phyloP scores from a whole-genome alignment of 495 filamentous ascomycete genomes.

The Xanthoparmelia taractica region DNA sequence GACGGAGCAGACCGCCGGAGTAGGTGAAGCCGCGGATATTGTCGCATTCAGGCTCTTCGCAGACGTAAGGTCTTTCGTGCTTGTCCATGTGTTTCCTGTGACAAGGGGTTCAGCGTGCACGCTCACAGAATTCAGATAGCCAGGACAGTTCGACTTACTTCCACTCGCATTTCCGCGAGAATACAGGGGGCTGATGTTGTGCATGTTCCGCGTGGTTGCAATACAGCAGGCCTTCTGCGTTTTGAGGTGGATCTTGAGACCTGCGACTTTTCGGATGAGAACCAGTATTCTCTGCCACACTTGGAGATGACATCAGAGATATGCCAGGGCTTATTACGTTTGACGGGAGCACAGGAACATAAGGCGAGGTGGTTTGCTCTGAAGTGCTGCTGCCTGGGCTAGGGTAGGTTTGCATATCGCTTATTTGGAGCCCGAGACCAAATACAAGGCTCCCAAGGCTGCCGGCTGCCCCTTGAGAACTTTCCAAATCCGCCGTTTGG shows the following conservation, averaged over 20 bases:
- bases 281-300: conserved; percentile 37
- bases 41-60: conserved; percentile 64
- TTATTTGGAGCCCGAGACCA: conserved; percentile 13
- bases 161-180: conserved; percentile 85
- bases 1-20: conserved; percentile 75
- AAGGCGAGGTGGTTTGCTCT: conserved; percentile 20
- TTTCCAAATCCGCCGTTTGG: conserved; percentile 4
- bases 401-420: conserved; percentile 23
- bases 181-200: conserved; percentile 48
- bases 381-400: conserved; percentile 26
- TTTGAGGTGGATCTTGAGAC: conserved; percentile 53
- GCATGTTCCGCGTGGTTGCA: conserved; percentile 59
- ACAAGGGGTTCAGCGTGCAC: conserved; percentile 17
- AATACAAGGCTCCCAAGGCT: conserved; percentile 12
- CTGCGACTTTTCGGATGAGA: conserved; percentile 37
- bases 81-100: conserved; percentile 96
- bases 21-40: conserved; percentile 92
- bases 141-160: conserved; percentile 52
- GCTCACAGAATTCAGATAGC: conserved; percentile 2
- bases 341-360: conserved; percentile 18
- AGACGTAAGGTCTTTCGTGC: conserved; percentile 86
- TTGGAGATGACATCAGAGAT: conserved; percentile 35
- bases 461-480: conserved; percentile 7
- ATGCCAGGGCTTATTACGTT: conserved; percentile 33
- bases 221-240: conserved; percentile 58